Conservation (phyloP, 2,329 filamentous ascomycete species). For the Cytospora leucostoma region DNA sequence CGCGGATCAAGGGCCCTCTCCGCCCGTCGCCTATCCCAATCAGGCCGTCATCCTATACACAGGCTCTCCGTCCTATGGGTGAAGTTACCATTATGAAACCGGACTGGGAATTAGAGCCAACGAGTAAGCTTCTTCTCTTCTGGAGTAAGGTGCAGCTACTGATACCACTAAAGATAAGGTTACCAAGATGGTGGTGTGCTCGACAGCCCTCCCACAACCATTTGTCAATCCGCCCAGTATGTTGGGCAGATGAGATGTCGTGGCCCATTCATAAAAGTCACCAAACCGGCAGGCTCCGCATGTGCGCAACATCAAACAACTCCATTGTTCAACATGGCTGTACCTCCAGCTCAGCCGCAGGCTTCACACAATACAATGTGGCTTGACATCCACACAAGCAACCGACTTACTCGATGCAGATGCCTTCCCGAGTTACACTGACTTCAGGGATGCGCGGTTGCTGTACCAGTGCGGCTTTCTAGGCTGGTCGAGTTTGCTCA, state of each 20-base stretch:
- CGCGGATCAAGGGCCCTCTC: constrained; percentile 22
- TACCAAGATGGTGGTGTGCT: constrained; percentile 7
- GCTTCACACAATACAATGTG: no score
- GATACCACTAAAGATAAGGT: not conserved
- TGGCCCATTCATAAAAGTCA: not conserved
- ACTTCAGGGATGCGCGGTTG: no score
- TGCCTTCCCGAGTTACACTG: no score
- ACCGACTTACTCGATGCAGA: no score
- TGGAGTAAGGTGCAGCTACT: not conserved
- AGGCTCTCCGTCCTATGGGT: not conserved
- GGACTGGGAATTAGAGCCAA: constrained; percentile 3
- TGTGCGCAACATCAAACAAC: not conserved
- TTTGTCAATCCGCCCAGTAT: constrained; percentile 22
- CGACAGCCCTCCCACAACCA: constrained; percentile 21
- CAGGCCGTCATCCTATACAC: constrained; percentile 14
- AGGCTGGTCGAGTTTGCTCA: no score
- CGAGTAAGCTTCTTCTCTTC: not conserved
- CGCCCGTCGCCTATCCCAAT: constrained; percentile 1
- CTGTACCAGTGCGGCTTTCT: no score
- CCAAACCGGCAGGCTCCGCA: not conserved
- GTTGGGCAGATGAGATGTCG: not conserved
- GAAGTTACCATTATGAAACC: constrained; percentile 21
- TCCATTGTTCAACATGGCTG: no score
- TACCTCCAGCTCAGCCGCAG: no score
- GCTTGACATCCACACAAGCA: no score